Evolutionary conservation across 2,329 filamentous ascomycete species (phyloP), one percentile per base, ranked within the genome.

Genomic region (Penicillium hesseltinei): DNA sequence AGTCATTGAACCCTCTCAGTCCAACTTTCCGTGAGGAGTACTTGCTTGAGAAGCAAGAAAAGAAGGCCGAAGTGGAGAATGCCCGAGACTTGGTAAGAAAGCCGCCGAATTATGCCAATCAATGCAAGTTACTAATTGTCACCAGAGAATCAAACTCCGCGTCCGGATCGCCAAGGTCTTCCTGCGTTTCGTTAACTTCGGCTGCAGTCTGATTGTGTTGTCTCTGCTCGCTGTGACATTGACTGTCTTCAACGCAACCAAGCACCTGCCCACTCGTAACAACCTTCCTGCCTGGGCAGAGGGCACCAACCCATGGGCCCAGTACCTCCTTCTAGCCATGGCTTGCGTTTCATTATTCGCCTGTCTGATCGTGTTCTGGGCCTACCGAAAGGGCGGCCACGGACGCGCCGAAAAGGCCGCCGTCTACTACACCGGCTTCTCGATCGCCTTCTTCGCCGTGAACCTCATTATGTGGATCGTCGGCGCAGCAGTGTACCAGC

Each of bases 181-280:
- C 61, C 87, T 99, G n/a, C 89, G 94, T 64, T 89, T 91, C 56
- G 90, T 97, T 78, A 97, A 93, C 82, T 97, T 99, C 76, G 92
- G 91, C 75, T 99, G 94, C 81, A 93, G 90, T 74, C 82, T 97
- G 59, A 97, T 99, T 72, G 91, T 99, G 64, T 84, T 99, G 57
- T 82, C 92, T 61, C 93, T 99, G 85, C 80, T 99, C 53, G 87
- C 89, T 15, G 85, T 91, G n/a, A 91, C 91, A 4, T 90, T 99
- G 70, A 80, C 87, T 65, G 92, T 99, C 75, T 99, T 99, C 85
- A 91, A 94, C 74, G 84, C 92, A 49, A 97, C 94, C 58, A 90
- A 85, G 71, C 53, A 77, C 17, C 81, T 99, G 2, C 85, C 92
- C 35, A 70, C 85, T 15, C 85, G 93, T 64, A 96, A 91, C 79